phyloP scores from a whole-genome alignment of 495 filamentous ascomycete species.

The Friedmanniomyces simplex region DNA sequence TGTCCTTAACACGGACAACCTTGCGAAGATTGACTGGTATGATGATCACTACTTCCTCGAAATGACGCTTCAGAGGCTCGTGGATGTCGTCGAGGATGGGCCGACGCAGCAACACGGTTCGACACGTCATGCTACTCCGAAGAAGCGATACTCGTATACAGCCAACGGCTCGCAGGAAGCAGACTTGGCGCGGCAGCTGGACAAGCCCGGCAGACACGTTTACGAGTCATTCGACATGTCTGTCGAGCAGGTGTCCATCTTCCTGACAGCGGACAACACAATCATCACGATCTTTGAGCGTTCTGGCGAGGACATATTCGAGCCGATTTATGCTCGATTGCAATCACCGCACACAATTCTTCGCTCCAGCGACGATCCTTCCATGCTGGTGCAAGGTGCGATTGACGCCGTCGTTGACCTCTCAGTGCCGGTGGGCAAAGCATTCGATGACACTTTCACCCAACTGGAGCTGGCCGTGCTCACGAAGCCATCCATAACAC shows the following conservation, averaged over 20 bases:
- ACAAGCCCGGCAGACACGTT: background rate
- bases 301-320: slow-evolving; percentile 73
- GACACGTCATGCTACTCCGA: background rate
- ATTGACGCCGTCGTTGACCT: slow-evolving; percentile 50
- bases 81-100: slow-evolving; percentile 8
- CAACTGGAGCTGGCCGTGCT: slow-evolving; percentile 79
- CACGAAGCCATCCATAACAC: slow-evolving; percentile 62
- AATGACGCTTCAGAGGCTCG: slow-evolving; percentile 32
- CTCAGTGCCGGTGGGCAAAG: slow-evolving; percentile 47
- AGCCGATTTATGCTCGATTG: slow-evolving; percentile 65
- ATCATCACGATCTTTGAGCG: slow-evolving; percentile 76
- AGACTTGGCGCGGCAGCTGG: background rate
- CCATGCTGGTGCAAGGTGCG: slow-evolving; percentile 78
- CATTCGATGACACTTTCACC: slow-evolving; percentile 64
- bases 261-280: slow-evolving; percentile 37
- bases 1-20: slow-evolving; percentile 65
- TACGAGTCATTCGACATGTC: slow-evolving; percentile 38
- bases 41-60: slow-evolving; percentile 65
- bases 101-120: background rate
- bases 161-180: background rate
- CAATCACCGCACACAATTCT: slow-evolving; percentile 69
- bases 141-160: background rate
- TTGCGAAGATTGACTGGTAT: slow-evolving; percentile 90
- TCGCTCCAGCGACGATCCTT: slow-evolving; percentile 71
- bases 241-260: slow-evolving; percentile 82